A percentile compares a stretch with the other conserved stretches of the same genome.
These are phyloP conservation scores for Dactylellina parvicollis DNA, from an alignment of 2,329 filamentous ascomycete species.

Conservation along the genomic window DNA sequence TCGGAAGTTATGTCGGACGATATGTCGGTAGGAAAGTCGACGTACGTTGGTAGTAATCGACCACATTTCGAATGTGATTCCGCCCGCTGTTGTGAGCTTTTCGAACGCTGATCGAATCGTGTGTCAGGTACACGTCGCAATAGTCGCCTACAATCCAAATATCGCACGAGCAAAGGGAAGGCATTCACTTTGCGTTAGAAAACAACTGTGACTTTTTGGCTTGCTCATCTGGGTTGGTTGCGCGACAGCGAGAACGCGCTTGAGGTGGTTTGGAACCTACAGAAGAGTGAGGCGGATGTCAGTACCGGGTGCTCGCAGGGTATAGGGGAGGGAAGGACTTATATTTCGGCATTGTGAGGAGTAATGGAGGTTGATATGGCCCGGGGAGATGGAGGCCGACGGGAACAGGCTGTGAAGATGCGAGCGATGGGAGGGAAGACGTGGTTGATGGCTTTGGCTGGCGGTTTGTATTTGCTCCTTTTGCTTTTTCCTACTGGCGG, in stretches of 20 bases:
- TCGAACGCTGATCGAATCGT: constrained; percentile 99
- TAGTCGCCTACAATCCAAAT: constrained; percentile 75
- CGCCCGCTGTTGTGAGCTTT: constrained; percentile 97
- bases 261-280: constrained; percentile 63
- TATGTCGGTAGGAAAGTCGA: no score
- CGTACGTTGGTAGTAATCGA: constrained; percentile 96
- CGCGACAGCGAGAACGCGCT: constrained; percentile 13
- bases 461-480: no score
- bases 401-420: not conserved
- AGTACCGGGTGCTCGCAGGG: constrained; percentile 60
- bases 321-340: constrained; percentile 63
- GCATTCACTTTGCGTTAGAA: constrained; percentile 49
- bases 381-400: constrained; percentile 9
- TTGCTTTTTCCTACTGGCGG: no score
- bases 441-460: no score
- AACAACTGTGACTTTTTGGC: constrained; percentile 49
- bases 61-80: constrained; percentile 96
- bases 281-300: constrained; percentile 71
- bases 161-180: constrained; percentile 49
- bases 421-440: not conserved
- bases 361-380: not conserved
- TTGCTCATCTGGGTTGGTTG: constrained; percentile 57
- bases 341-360: constrained; percentile 84
- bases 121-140: constrained; percentile 99
- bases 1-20: no score